phyloP scores from a whole-genome alignment of 2,329 filamentous ascomycete species.

The Aspergillus thermomutatus region DNA sequence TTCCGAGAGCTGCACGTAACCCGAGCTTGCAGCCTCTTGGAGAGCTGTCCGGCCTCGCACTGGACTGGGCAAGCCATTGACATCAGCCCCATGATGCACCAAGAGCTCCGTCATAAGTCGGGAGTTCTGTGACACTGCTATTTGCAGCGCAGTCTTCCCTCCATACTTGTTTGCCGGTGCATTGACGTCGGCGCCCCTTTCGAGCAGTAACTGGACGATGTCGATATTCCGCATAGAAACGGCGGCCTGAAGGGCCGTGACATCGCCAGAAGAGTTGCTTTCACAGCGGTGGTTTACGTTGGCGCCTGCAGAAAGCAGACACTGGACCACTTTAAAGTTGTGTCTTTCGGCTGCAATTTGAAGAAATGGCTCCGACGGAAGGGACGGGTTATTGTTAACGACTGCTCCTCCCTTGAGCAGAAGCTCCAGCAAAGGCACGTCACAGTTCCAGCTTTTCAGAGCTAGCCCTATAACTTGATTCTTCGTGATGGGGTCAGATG shows the following conservation, averaged over 20 bases:
- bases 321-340: constrained; percentile 9
- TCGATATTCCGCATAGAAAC: constrained; percentile 7
- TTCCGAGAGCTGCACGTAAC: constrained; percentile 3
- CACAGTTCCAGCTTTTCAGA: background rate
- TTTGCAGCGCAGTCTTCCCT: constrained; percentile 12
- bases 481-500: constrained; percentile 6
- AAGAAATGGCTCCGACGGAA: constrained; percentile 2
- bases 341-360: constrained; percentile 9
- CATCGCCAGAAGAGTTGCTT: background rate
- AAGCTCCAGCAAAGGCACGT: background rate
- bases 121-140: constrained; percentile 7
- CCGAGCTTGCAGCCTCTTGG: background rate
- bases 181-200: constrained; percentile 23
- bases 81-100: constrained; percentile 16
- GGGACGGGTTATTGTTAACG: background rate
- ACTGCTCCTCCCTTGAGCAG: constrained; percentile 9
- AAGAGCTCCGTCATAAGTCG: constrained; percentile 4
- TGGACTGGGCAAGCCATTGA: constrained; percentile 19
- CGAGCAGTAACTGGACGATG: constrained; percentile 19
- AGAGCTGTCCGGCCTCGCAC: constrained; percentile 7
- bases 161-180: constrained; percentile 6
- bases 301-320: constrained; percentile 13
- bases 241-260: constrained; percentile 14
- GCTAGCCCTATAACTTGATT: constrained; percentile 1
- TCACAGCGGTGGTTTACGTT: constrained; percentile 7